Evolutionary conservation across 2,329 filamentous ascomycete genomes (phyloP).

Genomic region (Ascochyta fabae): DNA sequence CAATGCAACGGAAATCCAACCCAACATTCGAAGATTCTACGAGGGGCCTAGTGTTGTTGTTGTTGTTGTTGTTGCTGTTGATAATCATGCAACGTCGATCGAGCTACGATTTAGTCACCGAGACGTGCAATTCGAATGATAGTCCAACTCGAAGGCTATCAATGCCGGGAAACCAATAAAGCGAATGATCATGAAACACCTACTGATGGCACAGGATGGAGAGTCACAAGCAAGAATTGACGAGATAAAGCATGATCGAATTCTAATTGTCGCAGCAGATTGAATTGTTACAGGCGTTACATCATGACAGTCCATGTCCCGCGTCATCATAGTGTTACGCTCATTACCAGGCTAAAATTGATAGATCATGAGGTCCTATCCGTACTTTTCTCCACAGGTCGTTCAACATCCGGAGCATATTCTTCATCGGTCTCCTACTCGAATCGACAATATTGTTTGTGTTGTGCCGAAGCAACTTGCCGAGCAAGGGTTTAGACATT

Average conservation of each 20-base stretch:
- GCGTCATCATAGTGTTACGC: slow-evolving; percentile 11
- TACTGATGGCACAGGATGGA: too few species aligned
- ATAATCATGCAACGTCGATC: not conserved
- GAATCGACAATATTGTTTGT: not conserved
- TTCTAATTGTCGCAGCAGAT: not conserved
- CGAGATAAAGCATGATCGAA: not conserved
- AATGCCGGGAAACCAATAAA: too few species aligned
- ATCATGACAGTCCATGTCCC: slow-evolving; percentile 11
- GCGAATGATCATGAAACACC: too few species aligned
- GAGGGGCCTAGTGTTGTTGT: not conserved
- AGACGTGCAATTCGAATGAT: not conserved
- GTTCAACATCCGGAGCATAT: not conserved
- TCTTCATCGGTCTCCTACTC: not conserved
- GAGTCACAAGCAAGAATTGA: not conserved
- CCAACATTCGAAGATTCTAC: not conserved
- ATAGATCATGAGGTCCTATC: not conserved
- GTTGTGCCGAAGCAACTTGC: not conserved
- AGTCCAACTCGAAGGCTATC: too few species aligned
- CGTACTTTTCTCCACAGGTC: slow-evolving; percentile 5
- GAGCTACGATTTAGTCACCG: not conserved
- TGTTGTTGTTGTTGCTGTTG: not conserved
- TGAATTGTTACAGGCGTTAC: slow-evolving; percentile 14
- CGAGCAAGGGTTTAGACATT: slow-evolving; percentile 1
- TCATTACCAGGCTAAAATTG: not conserved
- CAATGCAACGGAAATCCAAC: not conserved